Evolutionary conservation across 352 stramenopile species (phyloP).

Genomic region (Elongisporangium senticosum): DNA sequence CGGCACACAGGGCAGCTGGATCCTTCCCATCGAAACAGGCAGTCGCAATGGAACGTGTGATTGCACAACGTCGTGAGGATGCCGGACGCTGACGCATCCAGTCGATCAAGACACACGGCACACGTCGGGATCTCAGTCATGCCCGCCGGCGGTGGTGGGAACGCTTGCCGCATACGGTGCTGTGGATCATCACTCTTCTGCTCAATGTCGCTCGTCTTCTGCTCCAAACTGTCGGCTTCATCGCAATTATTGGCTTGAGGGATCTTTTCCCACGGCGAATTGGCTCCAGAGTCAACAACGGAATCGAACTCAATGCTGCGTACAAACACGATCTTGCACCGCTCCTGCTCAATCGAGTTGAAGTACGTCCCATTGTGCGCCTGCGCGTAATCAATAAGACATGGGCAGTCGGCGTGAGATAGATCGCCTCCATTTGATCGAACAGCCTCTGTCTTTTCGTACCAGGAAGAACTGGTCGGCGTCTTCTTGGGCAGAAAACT

Average conservation of each 20-base stretch:
- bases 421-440: not conserved
- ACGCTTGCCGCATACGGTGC: conserved; percentile 32
- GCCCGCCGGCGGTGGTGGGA: conserved; percentile 49
- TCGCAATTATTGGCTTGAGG: conserved; percentile 11
- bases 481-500: conserved; percentile 72
- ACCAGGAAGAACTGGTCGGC: conserved; percentile 80
- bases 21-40: conserved; percentile 92
- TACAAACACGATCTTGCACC: conserved; percentile 89
- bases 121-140: conserved; percentile 89
- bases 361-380: conserved; percentile 89
- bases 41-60: conserved; percentile 97
- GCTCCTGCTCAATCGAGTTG: conserved; percentile 89
- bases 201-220: not conserved
- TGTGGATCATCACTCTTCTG: conserved; percentile 1
- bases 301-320: conserved; percentile 82
- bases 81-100: conserved; percentile 80
- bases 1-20: conserved; percentile 95
- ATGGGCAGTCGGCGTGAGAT: not conserved
- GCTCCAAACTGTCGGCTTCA: conserved; percentile 3
- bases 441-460: too few species aligned
- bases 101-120: conserved; percentile 88
- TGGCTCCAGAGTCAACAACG: conserved; percentile 9
- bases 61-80: conserved; percentile 98
- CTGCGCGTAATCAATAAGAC: conserved; percentile 18
- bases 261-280: conserved; percentile 1